Evolutionary conservation across 208 protist species (phyloP).

Genomic region (Vickermania spadyakhi): DNA sequence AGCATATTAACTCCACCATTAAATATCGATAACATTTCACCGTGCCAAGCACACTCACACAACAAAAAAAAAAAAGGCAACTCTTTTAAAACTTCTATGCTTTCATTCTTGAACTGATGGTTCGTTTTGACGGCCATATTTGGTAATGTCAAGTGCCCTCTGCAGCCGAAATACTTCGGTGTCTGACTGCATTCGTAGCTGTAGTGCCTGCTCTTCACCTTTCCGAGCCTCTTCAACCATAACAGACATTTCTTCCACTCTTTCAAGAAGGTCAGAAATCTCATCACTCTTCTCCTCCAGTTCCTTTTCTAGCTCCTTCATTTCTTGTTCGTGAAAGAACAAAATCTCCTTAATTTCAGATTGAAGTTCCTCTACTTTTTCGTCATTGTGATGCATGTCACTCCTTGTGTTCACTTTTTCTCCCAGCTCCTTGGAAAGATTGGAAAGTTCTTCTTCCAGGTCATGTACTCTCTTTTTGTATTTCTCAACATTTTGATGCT

Average conservation of each 20-base stretch:
- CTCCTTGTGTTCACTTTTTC: no score
- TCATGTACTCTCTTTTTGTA: no score
- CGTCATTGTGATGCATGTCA: no score
- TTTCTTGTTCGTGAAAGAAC: constrained; percentile 47
- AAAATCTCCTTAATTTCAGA: constrained; percentile 42
- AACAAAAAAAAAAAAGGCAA: constrained; percentile 13
- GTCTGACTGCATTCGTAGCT: constrained; percentile 44
- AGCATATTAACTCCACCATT: no score
- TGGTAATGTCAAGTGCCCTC: constrained; percentile 49
- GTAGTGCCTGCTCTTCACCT: constrained; percentile 42
- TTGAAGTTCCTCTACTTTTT: constrained; percentile 34
- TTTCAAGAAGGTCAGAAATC: constrained; percentile 58
- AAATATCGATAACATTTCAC: no score
- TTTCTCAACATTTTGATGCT: no score
- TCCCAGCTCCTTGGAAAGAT: no score
- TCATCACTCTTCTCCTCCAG: constrained; percentile 48
- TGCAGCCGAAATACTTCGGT: constrained; percentile 65
- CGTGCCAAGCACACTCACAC: not conserved
- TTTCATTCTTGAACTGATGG: not conserved
- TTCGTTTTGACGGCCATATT: constrained; percentile 6
- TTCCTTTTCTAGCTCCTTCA: constrained; percentile 39
- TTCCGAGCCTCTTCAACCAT: constrained; percentile 71
- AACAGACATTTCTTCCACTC: constrained; percentile 61
- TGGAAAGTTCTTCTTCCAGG: no score
- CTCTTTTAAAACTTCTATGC: not conserved